Base-by-base conservation (phyloP, 768 basidiomycete genomes). In the Asterophora parasitica region DNA sequence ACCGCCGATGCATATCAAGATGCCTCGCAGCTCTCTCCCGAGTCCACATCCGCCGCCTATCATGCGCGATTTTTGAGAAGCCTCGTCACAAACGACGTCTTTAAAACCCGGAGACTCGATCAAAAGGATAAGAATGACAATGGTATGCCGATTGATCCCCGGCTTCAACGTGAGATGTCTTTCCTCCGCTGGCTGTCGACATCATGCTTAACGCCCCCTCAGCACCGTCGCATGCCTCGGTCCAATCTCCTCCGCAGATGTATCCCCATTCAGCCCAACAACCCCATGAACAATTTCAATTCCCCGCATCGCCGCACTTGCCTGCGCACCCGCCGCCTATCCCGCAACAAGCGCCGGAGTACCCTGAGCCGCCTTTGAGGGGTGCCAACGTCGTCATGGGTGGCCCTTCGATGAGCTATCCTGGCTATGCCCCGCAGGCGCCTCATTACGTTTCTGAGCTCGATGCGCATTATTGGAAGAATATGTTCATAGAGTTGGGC, bases 1-100 rank as follows among this genome's bases (percentile, higher is more conserved):
- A 82, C 87, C 4, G 88, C 88, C 8, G 83, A 88, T 55, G 85
- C 88, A 0, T 92, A 90, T 60, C 76, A 83, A 43, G 82, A 84
- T 47, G 85, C 85, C 12, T 83, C 85, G 8, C 66, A 74, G 30
- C 65, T 79, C 37, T 79, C 81, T 13, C 73, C 78, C 4, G 76
- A 79, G 20, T 79, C 81, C 23, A 79, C 78, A 34, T 78, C 81
- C 13, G 83, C 83, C n/a, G 80, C 81, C 28, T 82, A 83, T 52
- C 89, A 92, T 57, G 80, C 85, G 33, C 83, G 88, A 42, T 92
- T 92, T 67, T 68, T 92, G 32, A 79, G 80, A 58, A 79, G 75
- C 48, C 72, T 92, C 38, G 73, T 91, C 32, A 74, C 73, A 30
- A 75, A 79, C 55, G 85, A 88, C 56, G 74, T 75, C 47, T 75